Evolutionary conservation across 2,329 filamentous ascomycete species (phyloP), one percentile per base, ranked within the genome.

Genomic region (Penicillium vulpinum): DNA sequence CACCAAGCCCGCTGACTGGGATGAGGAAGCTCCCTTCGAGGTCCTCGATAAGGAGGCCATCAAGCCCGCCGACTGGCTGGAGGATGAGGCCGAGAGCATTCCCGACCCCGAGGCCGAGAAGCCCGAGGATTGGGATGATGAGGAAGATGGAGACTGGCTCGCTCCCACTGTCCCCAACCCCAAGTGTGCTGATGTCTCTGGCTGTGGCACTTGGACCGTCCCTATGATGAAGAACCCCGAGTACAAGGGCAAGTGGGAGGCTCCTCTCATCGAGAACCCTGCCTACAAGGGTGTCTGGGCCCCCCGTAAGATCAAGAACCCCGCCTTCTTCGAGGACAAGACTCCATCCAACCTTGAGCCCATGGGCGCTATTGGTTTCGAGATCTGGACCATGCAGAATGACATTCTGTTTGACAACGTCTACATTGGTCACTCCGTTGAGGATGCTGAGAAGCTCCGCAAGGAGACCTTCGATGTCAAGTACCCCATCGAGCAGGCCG

Each of bases 371-470:
- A 92, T 97, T 80, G 94, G 94, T 70, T 97, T 97, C 73, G 94
- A 99, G 80, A 93, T 99, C 81, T 99, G 94, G 94, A 97, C 94
- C 71, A 99, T 99, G 94, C 93, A 97, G 81, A 96, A 88, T 77
- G 90, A 97, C 74, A 97, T 99, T 69, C 88, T 97, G 71, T 97
- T 99, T 71, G 91, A 97, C 86, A 99, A 99, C 88, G 95, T 99
- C 83, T 99, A 97, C 86, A 92, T 99, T 75, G 94, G 94, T 63
- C 94, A 99, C 87, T 97, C 93, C 21, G 77, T 94, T 67, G 91
- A 91, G 73, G 94, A 99, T 67, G 94, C 94, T 61, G 87, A 89
- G 77, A 89, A 92, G 81, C 83, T 99, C 72, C 89, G 91, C 69
- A 84, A 89, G 64, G 91, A 96, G 84, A 91, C 91, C 54, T 99